Evolutionary conservation across 495 filamentous ascomycete species (phyloP), one percentile per base, ranked within the genome.

Genomic region (Aspergillus asperescens): DNA sequence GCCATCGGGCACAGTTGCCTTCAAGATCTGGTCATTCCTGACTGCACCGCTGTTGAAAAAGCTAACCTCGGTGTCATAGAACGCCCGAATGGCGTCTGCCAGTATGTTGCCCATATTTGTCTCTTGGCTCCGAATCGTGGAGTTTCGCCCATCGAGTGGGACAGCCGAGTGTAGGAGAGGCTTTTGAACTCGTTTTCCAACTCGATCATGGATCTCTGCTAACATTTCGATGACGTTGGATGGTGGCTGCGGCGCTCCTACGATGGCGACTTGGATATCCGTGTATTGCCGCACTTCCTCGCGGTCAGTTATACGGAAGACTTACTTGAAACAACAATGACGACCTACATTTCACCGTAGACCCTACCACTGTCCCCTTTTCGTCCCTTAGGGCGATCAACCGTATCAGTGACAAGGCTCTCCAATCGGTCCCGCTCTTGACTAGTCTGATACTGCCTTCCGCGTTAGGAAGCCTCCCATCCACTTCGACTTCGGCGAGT

Each of bases 341-440:
- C 2, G 4, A 46, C 27, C 22, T 16, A 46, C 43, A 34, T 19
- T 46, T 46, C 28, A 46, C 43, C 5, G 27, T 46, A 5, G 43
- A 20, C 15, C 15, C 28, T 29, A 46, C 28, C 5, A 34, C 43
- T n/a, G 28, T 8, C 0, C 43, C 43, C 2, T 22, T 16, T 8
- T 32, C 28, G 9, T 32, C 28, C 7, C 28, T 29, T 7, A 32
- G 16, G 0, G 34, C 28, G 15, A 46, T 34, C 27, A 46, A 7
- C 43, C 43, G 43, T 34, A 34, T 29, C 27, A 46, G 28, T 5
- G 43, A 46, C 15, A 46, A 15, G 4, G 7, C 43, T 23, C 28
- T 32, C 43, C 43, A 46, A 27, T 46, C 43, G 4, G 43, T 46
- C 27, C 43, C 43, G 43, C 43, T 46, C 27, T 46, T 46, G 27